phyloP scores from a whole-genome alignment of 75 land plant species.

The Sequoia sempervirens region DNA sequence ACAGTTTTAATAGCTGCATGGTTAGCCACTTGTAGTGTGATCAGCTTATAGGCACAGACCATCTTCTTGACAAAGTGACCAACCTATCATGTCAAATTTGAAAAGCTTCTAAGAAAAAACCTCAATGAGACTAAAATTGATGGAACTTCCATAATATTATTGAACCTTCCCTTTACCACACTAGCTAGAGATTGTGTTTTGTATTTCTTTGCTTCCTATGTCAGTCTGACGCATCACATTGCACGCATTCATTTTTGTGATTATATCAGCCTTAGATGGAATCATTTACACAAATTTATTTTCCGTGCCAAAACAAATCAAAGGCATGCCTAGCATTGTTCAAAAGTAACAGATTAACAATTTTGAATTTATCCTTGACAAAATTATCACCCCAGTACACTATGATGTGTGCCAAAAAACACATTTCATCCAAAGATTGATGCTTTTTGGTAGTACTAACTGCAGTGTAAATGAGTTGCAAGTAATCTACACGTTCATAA shows the following conservation, averaged over 20 bases:
- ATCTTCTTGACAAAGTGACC: not conserved
- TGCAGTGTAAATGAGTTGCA: not conserved
- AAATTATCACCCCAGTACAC: not conserved
- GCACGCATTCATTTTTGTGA: not conserved
- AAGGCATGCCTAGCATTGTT: not conserved
- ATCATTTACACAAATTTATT: not conserved
- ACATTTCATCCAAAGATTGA: not conserved
- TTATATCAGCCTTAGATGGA: not conserved
- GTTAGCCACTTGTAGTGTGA: not conserved
- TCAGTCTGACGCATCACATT: not conserved
- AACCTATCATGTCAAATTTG: not conserved
- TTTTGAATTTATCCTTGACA: not conserved
- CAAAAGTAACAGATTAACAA: not conserved
- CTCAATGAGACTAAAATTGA: not conserved
- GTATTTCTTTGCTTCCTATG: not conserved
- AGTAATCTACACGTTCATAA: not conserved
- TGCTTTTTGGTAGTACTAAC: not conserved
- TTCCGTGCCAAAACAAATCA: not conserved
- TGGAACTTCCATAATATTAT: not conserved
- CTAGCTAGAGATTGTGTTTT: not conserved
- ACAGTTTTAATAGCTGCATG: not conserved
- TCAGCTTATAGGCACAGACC: not conserved
- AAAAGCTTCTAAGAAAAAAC: not conserved
- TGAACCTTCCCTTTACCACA: not conserved
- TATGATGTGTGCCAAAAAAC: not conserved